Base-by-base conservation (phyloP, 192 early-diverging fungal genomes). In the Geranomyces michiganensis region DNA sequence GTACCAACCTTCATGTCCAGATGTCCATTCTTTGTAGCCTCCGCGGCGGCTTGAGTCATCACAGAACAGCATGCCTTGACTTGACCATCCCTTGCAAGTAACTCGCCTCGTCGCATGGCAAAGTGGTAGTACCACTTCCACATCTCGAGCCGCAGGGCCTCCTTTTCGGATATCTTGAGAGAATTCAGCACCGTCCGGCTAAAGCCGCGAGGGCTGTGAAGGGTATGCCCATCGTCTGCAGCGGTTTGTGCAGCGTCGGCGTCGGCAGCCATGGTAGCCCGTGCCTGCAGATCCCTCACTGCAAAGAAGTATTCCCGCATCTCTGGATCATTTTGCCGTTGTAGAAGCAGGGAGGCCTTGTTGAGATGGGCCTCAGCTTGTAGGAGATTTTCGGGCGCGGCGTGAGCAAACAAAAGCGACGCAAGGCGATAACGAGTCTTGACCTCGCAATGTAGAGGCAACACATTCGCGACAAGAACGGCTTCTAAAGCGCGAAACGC, bases 61-160 rank as follows among this genome's bases (percentile, higher is more conserved):
- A 67, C 33, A 13, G 58, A 43, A 21, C 21, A 33, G 43, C 69
- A 64, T 5, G n/a, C 43, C n/a, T 30, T 44, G 8, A 51, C 22
- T n/a, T 77, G 67, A 6, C 59, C 65, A 10, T 71, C 70, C 32
- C 21, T 29, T 10, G 56, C 47, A 15, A 22, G 44, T 13, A 77
- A 22, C 21, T 67, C 56, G 22, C 56, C 70, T 19, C 65, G 47
- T 19, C 65, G 29, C 47, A 51, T 26, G 9, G 56, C 46, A 33
- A 77, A 77, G 43, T 77, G 70, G 53, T 77, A 77, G 32, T 72
- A 77, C 75, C 75, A 77, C 27, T 63, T 56, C 17, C 68, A 55
- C 45, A 76, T 62, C 19, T 64, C 12, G 24, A 60, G 58, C 8
- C 24, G 31, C 4, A 5, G 58, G 30, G 51, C 51, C 24, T 53